phyloP scores from a whole-genome alignment of 2,329 filamentous ascomycete species.

The Talaromyces islandicus region DNA sequence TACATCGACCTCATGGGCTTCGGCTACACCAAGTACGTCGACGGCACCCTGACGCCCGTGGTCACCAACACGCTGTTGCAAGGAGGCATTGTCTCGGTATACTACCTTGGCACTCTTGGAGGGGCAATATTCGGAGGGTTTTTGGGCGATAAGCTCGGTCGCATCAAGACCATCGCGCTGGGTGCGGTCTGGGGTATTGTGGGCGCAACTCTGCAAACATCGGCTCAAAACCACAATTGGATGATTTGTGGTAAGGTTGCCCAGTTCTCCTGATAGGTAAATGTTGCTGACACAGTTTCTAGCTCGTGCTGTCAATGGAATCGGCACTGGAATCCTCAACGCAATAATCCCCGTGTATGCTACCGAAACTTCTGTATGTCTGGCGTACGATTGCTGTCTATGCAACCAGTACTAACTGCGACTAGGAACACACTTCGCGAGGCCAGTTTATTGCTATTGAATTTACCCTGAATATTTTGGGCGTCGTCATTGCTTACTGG shows the following conservation, averaged over 20 bases:
- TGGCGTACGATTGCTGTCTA: no score
- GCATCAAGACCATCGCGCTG: constrained; percentile 58
- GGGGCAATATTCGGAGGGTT: constrained; percentile 58
- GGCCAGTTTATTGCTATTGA: constrained; percentile 66
- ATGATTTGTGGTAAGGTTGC: constrained; percentile 58
- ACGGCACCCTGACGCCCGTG: constrained; percentile 43
- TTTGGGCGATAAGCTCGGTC: constrained; percentile 58
- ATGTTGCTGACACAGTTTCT: background rate
- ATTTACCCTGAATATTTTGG: constrained; percentile 68
- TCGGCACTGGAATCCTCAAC: constrained; percentile 65
- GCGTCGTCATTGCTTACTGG: constrained; percentile 61
- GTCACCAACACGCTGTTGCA: constrained; percentile 56
- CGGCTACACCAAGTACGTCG: constrained; percentile 50
- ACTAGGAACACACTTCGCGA: constrained; percentile 59
- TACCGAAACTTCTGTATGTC: constrained; percentile 57
- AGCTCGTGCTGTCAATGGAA: constrained; percentile 57
- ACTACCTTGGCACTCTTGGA: constrained; percentile 57
- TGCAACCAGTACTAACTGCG: no score
- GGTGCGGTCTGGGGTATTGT: constrained; percentile 54
- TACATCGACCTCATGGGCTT: constrained; percentile 62
- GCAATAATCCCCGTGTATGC: constrained; percentile 67
- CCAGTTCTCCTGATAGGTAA: background rate
- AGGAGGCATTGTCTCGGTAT: constrained; percentile 56
- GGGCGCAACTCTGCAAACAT: constrained; percentile 60
- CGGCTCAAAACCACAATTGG: constrained; percentile 61